Conservation (phyloP, 2,329 filamentous ascomycete genomes). For the Microcyclospora tardicrescens region DNA sequence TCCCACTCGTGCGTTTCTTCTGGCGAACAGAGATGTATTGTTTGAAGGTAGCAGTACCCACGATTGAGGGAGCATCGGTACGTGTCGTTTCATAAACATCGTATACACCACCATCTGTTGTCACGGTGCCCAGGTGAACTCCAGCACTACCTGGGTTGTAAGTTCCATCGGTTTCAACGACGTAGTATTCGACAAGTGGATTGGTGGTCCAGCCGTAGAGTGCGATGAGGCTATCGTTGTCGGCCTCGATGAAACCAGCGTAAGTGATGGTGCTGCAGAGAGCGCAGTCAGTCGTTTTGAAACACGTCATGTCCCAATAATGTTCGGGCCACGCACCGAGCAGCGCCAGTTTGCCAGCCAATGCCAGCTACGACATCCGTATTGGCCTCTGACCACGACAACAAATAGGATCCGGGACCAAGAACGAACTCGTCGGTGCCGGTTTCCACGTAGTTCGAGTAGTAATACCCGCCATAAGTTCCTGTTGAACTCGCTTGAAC, state of each 20-base stretch:
- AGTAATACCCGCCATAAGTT: slow-evolving; percentile 7
- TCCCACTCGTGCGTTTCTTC: slow-evolving; percentile 38
- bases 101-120: slow-evolving; percentile 40
- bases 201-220: slow-evolving; percentile 45
- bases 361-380: slow-evolving; percentile 6
- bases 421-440: slow-evolving; percentile 4
- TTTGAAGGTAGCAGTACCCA: slow-evolving; percentile 42
- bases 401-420: slow-evolving; percentile 4
- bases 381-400: slow-evolving; percentile 4
- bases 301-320: background rate
- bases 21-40: slow-evolving; percentile 40
- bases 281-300: background rate
- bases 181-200: slow-evolving; percentile 46
- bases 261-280: slow-evolving; percentile 11
- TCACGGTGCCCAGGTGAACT: slow-evolving; percentile 38
- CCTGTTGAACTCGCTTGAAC: slow-evolving; percentile 2
- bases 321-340: slow-evolving; percentile 3
- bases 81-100: slow-evolving; percentile 39
- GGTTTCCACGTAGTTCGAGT: slow-evolving; percentile 6
- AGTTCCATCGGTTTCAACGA: slow-evolving; percentile 41
- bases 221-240: slow-evolving; percentile 36
- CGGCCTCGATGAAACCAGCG: slow-evolving; percentile 7
- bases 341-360: slow-evolving; percentile 10
- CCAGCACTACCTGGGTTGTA: slow-evolving; percentile 33
- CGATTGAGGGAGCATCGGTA: slow-evolving; percentile 34